Evolutionary conservation across 345 rosid species (phyloP), one percentile per base, ranked within the genome.

Genomic region (Eutrema japonicum): DNA sequence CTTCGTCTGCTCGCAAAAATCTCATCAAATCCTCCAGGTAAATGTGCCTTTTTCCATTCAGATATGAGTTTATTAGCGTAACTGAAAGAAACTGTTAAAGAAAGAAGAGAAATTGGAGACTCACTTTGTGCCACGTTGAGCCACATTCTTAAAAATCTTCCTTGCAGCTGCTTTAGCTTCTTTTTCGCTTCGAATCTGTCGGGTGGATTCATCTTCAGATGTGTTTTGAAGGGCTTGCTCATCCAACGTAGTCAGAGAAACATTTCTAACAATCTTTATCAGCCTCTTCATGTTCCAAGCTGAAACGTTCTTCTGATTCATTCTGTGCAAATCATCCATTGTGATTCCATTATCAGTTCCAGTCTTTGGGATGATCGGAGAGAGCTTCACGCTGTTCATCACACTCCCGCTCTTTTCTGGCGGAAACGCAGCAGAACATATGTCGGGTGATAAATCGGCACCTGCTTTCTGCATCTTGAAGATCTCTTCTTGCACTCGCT

Each of bases 211-310:
- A 49, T 89, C 96, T 66, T 83, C 94, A 4, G 10, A 60, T 29
- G 74, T 33, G 3, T 50, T 47, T 16, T 78, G 81, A 11, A 81
- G 76, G 16, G 85, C 65, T 41, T 90, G 96, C 69, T 95, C 99
- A 16, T 89, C 97, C 78, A 95, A 73, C 18, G 99, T 95, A 2
- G 94, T 74, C 40, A 95, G 72, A 0, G 91, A 76, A 10, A 91
- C 99, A 1, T 83, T 71, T 72, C 88, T 78, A 8, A 95, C 98
- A 47, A 95, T 86, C 30, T 89, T 95, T 80, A 95, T 82, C 84
- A 95, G 77, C 62, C 96, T 87, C 84, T 95, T 95, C 99, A 95
- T 95, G 56, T 87, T 92, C 99, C 99, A 95, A 11, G 99, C 99
- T 0, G 98, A 95, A 7, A 95, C 62, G 22, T 95, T 95, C 86